Percentiles rank a stretch among this genome's conserved stretches.
Conservation (phyloP, 2,329 filamentous ascomycete genomes). For the Fusarium pseudonygamai region DNA sequence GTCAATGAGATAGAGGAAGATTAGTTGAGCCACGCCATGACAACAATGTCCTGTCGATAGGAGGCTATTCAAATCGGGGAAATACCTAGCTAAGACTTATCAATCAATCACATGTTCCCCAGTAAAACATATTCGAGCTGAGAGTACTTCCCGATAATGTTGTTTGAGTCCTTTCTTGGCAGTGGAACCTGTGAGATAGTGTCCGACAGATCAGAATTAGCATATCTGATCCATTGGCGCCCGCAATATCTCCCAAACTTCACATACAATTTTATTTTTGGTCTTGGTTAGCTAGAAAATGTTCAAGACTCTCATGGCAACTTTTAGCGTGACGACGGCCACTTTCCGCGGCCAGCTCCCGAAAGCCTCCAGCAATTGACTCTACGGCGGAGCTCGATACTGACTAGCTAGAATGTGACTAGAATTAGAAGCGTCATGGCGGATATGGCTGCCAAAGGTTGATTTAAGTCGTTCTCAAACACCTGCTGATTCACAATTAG, state of each 20-base stretch:
- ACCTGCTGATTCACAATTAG: neutral
- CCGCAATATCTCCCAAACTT: rapidly evolving
- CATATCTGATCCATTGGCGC: rapidly evolving
- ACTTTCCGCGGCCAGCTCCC: neutral
- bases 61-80: too few relatives aligned
- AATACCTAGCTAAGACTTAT: neutral
- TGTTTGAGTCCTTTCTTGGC: too few relatives aligned
- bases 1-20: neutral
- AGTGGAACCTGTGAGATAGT: neutral
- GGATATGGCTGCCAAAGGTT: neutral
- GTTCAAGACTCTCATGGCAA: too few relatives aligned
- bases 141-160: neutral
- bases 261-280: rapidly evolving
- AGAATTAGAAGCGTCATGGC: neutral
- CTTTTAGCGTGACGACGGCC: neutral
- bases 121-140: too few relatives aligned
- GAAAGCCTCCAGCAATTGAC: neutral
- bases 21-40: too few relatives aligned
- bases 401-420: neutral
- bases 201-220: rapidly evolving
- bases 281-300: neutral
- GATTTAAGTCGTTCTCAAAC: neutral
- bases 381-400: too few relatives aligned
- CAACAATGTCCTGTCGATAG: too few relatives aligned
- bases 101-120: neutral